Conservation (phyloP, 2,329 filamentous ascomycete species). For the Pseudocercospora ulei region DNA sequence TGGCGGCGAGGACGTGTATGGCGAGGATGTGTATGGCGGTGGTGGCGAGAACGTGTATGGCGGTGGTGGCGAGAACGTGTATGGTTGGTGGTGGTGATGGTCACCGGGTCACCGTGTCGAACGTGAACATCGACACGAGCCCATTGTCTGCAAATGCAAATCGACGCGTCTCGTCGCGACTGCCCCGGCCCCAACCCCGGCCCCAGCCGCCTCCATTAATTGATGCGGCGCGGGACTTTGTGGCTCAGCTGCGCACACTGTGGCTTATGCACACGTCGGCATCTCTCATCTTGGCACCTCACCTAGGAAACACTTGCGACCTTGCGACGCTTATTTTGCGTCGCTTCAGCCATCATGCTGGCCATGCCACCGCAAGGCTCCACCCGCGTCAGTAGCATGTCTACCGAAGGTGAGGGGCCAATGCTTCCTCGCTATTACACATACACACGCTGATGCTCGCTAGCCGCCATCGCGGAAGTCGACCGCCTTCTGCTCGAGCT, state of each 20-base stretch:
- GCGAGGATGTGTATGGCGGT: neutral
- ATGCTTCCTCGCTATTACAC: neutral
- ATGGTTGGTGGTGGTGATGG: too few species aligned
- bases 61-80: neutral
- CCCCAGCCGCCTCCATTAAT: too few species aligned
- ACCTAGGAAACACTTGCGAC: too few species aligned
- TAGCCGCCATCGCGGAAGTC: conserved; percentile 24
- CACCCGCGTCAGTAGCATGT: conserved; percentile 9
- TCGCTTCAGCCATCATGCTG: conserved; percentile 10
- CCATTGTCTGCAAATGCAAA: too few species aligned
- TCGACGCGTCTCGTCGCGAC: too few species aligned
- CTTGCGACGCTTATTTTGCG: conserved; percentile 2
- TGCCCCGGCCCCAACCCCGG: too few species aligned
- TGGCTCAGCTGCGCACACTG: too few species aligned
- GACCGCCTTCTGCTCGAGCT: conserved; percentile 28
- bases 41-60: neutral
- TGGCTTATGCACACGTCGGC: too few species aligned
- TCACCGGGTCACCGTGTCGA: too few species aligned
- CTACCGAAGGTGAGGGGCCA: conserved; percentile 11
- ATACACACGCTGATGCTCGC: conserved; percentile 9
- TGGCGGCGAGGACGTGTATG: neutral
- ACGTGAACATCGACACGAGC: too few species aligned
- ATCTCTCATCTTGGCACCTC: too few species aligned
- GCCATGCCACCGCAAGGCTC: conserved; percentile 14
- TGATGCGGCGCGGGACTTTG: too few species aligned